These are phyloP conservation scores for Tetraselmis striata DNA, from an alignment of 139 green algal species.

Conservation along the genomic window DNA sequence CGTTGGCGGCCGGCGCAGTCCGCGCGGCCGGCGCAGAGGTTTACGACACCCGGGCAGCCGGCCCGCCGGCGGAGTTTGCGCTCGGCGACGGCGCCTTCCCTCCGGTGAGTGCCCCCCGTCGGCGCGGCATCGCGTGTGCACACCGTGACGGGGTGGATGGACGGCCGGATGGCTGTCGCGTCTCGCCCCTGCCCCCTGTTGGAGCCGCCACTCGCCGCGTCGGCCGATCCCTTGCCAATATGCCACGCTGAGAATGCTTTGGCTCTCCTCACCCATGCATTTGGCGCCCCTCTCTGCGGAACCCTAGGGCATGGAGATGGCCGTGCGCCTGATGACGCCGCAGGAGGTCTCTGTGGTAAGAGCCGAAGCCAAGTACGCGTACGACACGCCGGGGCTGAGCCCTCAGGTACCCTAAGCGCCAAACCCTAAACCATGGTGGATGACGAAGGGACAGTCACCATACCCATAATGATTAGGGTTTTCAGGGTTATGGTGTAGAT, in stretches of 20 bases:
- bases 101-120: too few species aligned
- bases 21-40: background rate
- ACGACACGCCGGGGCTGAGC: conserved; percentile 13
- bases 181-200: conserved; percentile 10
- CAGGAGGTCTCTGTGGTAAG: conserved; percentile 48
- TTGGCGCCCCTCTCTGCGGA: too few species aligned
- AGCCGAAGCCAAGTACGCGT: background rate
- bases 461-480: too few species aligned
- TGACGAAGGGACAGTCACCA: too few species aligned
- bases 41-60: background rate
- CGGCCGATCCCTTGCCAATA: conserved; percentile 16
- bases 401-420: too few species aligned
- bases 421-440: too few species aligned
- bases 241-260: conserved; percentile 45
- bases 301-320: conserved; percentile 58
- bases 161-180: conserved; percentile 1
- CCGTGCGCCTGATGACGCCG: conserved; percentile 64
- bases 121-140: too few species aligned
- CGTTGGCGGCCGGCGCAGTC: background rate
- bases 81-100: too few species aligned
- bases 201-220: conserved; percentile 10
- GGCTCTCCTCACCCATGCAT: too few species aligned
- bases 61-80: background rate
- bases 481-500: too few species aligned
- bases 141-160: too few species aligned